Evolutionary conservation across 805 yeast genomes (phyloP), one percentile per base, ranked within the genome.

Genomic region (Metschnikowia sp.): DNA sequence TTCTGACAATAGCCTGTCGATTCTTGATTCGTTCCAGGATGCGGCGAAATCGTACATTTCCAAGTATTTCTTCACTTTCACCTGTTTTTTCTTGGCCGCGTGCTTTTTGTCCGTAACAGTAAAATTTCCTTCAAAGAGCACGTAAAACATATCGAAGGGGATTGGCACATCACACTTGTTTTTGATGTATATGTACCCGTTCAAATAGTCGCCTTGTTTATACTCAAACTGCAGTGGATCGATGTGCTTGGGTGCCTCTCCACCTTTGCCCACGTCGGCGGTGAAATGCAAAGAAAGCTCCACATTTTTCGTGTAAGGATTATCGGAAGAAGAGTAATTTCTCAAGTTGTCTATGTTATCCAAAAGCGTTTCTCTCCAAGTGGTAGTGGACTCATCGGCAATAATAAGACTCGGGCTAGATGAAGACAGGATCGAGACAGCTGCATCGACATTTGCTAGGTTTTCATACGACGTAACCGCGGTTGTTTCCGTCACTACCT

Each of bases 181-280:
- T 43, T 68, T 64, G 8, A 70, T 62, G 26, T 60, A 50, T 4
- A 71, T 62, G 49, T 75, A 79, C 0, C 92, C 92, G 56, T 79
- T 75, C 11, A 85, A 69, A 18, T 72, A 70, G 58, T 84, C 90
- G n/a, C 88, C 88, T 10, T 84, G 82, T 15, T 78, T 78, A 58
- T 78, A 85, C 59, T 82, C 87, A 51, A 53, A 61, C 22, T 58
- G 47, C 47, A 64, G 61, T 13, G 57, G 56, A 44, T 69, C 67
- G 6, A 70, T 62, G 26, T 54, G 49, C 31, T 54, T 61, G 4
- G 70, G 71, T 1, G 34, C 45, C 42, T 56, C 51, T 6, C 68
- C 68, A 2, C 52, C 28, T 36, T 60, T 54, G 22, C 73, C 65
- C 13, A 69, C 62, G 10, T 68, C 66, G 40, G 65, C 63, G 3